Percentiles rank a stretch among this genome's conserved stretches.
These are phyloP conservation scores for Eimeria maxima DNA, from an alignment of 169 alveolate genomes.

Conservation along the genomic window DNA sequence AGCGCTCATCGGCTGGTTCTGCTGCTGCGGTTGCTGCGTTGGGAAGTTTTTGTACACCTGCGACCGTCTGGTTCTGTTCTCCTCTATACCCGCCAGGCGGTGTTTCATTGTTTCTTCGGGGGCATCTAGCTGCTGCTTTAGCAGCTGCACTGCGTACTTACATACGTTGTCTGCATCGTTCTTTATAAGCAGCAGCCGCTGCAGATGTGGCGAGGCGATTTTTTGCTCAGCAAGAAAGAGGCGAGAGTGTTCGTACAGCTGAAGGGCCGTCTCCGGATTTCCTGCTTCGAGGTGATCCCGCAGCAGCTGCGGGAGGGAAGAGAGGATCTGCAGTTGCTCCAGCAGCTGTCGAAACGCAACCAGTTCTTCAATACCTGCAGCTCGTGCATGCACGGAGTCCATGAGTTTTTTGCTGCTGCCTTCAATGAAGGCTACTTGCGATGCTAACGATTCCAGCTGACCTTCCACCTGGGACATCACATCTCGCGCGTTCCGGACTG, in stretches of 20 bases:
- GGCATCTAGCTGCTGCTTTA: constrained; percentile 62
- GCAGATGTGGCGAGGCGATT: constrained; percentile 21
- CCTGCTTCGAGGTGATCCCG: constrained; percentile 26
- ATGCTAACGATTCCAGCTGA: constrained; percentile 80
- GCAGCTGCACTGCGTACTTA: constrained; percentile 29
- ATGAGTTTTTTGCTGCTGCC: constrained; percentile 56
- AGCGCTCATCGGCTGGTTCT: not conserved
- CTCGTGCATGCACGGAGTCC: constrained; percentile 45
- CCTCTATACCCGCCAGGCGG: not conserved
- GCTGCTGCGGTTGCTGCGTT: not conserved
- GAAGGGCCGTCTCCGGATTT: constrained; percentile 42
- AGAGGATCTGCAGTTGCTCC: constrained; percentile 73
- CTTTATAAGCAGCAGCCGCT: constrained; percentile 34
- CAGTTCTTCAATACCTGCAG: constrained; percentile 74
- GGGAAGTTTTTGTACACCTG: not conserved
- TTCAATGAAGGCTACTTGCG: constrained; percentile 66
- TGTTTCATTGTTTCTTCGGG: not conserved
- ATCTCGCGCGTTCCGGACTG: constrained; percentile 88
- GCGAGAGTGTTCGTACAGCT: constrained; percentile 46
- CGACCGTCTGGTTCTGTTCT: not conserved
- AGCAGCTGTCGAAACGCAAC: constrained; percentile 71
- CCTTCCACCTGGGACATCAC: constrained; percentile 84
- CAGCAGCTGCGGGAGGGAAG: constrained; percentile 64
- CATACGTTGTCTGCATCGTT: constrained; percentile 5
- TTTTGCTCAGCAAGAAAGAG: constrained; percentile 66